A percentile compares a stretch with the other conserved stretches of the same genome.
phyloP scores from a whole-genome alignment of 1,284 basidiomycete species.

The Mycena citricolor region DNA sequence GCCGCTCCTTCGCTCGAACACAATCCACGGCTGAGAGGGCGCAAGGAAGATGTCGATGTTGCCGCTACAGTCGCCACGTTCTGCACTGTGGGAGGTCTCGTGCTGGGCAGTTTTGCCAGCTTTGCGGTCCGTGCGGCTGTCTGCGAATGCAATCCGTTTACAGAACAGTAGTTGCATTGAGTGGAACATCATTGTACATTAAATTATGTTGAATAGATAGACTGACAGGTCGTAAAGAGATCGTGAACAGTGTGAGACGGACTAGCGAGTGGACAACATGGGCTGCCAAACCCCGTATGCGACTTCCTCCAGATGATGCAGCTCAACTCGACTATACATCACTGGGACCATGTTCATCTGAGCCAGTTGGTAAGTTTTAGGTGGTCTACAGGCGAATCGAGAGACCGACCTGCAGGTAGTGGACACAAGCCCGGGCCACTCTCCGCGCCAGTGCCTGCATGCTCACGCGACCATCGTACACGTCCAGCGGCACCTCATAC shows the following conservation, averaged over 20 bases:
- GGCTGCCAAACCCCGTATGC: slow-evolving; percentile 70
- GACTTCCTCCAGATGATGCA: slow-evolving; percentile 72
- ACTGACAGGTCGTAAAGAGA: slow-evolving; percentile 9
- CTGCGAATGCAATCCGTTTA: slow-evolving; percentile 73
- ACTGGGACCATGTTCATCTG: slow-evolving; percentile 62
- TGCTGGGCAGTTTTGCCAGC: slow-evolving; percentile 71
- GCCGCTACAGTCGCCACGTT: slow-evolving; percentile 82
- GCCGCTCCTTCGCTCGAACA: slow-evolving; percentile 70
- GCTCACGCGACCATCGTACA: slow-evolving; percentile 61
- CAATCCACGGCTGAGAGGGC: slow-evolving; percentile 63
- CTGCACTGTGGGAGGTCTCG: slow-evolving; percentile 75
- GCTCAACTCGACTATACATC: slow-evolving; percentile 64
- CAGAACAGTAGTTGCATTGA: slow-evolving; percentile 4
- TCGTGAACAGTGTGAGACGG: slow-evolving; percentile 5
- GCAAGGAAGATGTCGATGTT: slow-evolving; percentile 75
- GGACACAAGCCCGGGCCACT: slow-evolving; percentile 67
- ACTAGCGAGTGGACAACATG: slow-evolving; percentile 45
- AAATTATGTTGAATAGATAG: slow-evolving; percentile 15
- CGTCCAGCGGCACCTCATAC: slow-evolving; percentile 73
- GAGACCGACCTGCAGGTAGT: slow-evolving; percentile 71
- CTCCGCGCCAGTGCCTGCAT: slow-evolving; percentile 67
- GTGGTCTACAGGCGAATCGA: too few relatives aligned
- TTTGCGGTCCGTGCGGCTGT: slow-evolving; percentile 72
- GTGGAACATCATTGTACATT: slow-evolving; percentile 2
- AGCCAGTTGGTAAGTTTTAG: too few relatives aligned